phyloP scores from a whole-genome alignment of 164 flowering plant species.

The Buxus sempervirens region DNA sequence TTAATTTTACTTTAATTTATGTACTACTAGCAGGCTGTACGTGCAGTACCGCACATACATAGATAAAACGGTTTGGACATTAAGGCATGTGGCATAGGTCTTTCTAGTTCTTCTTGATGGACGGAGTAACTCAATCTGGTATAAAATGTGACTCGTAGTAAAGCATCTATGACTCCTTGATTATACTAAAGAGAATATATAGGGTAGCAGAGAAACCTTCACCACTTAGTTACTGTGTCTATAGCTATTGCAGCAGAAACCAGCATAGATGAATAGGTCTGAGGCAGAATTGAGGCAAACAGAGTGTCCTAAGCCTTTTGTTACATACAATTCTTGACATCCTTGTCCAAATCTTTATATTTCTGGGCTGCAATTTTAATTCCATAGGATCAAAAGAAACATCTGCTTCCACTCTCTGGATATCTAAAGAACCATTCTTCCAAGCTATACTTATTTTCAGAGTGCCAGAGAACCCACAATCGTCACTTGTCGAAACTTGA shows the following conservation, averaged over 20 bases:
- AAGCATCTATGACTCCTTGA: slow-evolving; percentile 31
- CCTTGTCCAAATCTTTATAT: slow-evolving; percentile 35
- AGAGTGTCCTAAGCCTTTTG: slow-evolving; percentile 30
- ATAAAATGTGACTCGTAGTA: slow-evolving; percentile 64
- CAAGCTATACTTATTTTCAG: slow-evolving; percentile 80
- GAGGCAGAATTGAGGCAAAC: slow-evolving; percentile 28
- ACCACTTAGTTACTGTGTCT: slow-evolving; percentile 18
- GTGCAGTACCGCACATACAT: too few species aligned
- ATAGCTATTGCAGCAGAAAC: slow-evolving; percentile 28
- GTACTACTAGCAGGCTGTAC: too few species aligned
- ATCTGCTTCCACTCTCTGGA: slow-evolving; percentile 69
- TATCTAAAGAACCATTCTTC: slow-evolving; percentile 86
- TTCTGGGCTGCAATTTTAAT: slow-evolving; percentile 60
- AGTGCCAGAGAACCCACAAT: slow-evolving; percentile 80
- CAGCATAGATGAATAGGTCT: slow-evolving; percentile 26
- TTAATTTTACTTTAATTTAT: too few species aligned
- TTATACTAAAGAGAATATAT: slow-evolving; percentile 21
- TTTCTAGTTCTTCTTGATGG: slow-evolving; percentile 25
- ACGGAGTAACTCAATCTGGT: slow-evolving; percentile 74
- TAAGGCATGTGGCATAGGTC: too few species aligned
- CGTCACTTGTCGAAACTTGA: slow-evolving; percentile 59
- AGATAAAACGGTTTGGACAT: too few species aligned
- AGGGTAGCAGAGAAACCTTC: slow-evolving; percentile 20
- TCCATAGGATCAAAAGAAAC: slow-evolving; percentile 61
- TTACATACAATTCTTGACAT: slow-evolving; percentile 15